These are phyloP conservation scores for Apiospora marii DNA, from an alignment of 2,329 filamentous ascomycete genomes.

Conservation along the genomic window DNA sequence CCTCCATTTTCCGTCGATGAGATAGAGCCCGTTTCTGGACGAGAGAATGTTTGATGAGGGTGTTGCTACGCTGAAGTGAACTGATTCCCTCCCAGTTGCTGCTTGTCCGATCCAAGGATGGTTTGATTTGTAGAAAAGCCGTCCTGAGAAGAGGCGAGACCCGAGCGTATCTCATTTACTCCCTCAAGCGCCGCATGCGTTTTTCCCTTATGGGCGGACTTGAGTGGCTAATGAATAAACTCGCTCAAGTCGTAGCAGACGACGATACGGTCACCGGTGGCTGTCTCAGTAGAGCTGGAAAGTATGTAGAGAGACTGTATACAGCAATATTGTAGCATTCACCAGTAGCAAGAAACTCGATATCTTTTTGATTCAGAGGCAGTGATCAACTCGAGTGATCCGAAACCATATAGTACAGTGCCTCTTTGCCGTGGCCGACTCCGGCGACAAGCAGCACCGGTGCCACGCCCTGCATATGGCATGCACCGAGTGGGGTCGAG, in stretches of 20 bases:
- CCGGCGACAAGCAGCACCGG: constrained; percentile 8
- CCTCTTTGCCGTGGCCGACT: constrained; percentile 5
- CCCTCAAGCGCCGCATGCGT: not conserved
- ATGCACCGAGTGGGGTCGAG: constrained; percentile 1
- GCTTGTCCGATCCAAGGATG: not conserved
- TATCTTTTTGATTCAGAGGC: not conserved
- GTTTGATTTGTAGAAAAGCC: not conserved
- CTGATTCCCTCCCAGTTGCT: not conserved
- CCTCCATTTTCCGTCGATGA: not conserved
- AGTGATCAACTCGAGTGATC: not conserved
- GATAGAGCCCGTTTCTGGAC: not conserved
- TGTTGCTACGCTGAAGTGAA: not conserved
- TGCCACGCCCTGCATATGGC: constrained; percentile 9
- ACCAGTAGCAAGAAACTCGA: not conserved
- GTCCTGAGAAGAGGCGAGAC: not conserved
- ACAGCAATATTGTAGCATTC: not conserved
- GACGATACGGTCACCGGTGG: not conserved
- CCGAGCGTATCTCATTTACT: not conserved
- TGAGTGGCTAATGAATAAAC: not conserved
- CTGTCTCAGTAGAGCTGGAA: not conserved
- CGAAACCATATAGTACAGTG: not conserved
- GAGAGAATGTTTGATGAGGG: not conserved
- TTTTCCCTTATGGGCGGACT: not conserved
- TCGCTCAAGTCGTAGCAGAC: not conserved
- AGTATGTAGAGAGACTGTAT: not conserved